phyloP scores from a whole-genome alignment of 108 stramenopile genomes.

The Nitzschia sp. region DNA sequence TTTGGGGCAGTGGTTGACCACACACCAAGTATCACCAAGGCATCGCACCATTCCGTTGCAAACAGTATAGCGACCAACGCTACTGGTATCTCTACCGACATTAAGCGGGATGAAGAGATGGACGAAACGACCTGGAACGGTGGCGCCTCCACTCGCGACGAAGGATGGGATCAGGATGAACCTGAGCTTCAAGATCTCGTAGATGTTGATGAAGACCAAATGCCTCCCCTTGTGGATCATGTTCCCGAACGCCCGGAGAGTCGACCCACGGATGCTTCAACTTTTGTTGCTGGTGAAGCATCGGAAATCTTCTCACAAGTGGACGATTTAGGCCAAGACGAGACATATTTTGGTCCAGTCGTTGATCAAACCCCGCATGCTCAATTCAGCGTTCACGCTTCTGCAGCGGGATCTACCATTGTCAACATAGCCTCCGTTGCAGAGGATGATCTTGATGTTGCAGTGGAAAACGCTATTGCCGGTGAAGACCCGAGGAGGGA shows the following conservation, averaged over 20 bases:
- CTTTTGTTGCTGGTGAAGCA: constrained; percentile 47
- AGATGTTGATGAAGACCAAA: constrained; percentile 11
- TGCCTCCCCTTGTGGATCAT: constrained; percentile 45
- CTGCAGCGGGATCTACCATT: constrained; percentile 47
- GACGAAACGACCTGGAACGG: constrained; percentile 43
- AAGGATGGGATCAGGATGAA: constrained; percentile 38
- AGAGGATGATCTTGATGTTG: constrained; percentile 43
- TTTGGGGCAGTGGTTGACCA: constrained; percentile 41
- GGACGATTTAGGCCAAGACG: constrained; percentile 47
- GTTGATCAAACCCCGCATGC: constrained; percentile 43
- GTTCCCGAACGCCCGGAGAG: constrained; percentile 43
- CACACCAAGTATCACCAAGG: constrained; percentile 21
- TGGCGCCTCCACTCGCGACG: constrained; percentile 17
- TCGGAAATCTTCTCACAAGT: constrained; percentile 52
- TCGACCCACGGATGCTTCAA: constrained; percentile 44
- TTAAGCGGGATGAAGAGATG: constrained; percentile 35
- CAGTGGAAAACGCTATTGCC: constrained; percentile 28
- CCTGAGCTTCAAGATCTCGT: constrained; percentile 22
- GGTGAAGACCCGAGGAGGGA: constrained; percentile 31
- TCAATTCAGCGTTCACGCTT: background rate
- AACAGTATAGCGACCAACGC: constrained; percentile 12
- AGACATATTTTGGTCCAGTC: constrained; percentile 47
- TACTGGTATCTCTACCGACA: constrained; percentile 16
- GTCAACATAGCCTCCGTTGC: constrained; percentile 44
- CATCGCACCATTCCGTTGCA: constrained; percentile 7